These are phyloP conservation scores for Entophlyctis helioformis DNA, from an alignment of 192 early-diverging fungal species.

Conservation along the genomic window DNA sequence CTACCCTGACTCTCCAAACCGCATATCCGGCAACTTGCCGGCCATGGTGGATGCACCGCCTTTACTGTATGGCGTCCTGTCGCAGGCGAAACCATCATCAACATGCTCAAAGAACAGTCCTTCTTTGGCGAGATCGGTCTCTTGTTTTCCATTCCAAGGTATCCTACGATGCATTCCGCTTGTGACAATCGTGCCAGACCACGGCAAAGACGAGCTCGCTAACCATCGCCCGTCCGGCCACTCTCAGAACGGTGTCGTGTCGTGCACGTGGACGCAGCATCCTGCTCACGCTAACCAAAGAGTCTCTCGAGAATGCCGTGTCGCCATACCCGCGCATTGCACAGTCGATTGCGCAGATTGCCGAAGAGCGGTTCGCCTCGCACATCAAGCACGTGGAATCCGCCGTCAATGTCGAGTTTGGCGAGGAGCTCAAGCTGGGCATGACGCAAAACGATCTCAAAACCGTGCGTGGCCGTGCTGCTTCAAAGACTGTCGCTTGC, in stretches of 20 bases:
- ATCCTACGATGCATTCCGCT: not conserved
- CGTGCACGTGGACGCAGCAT: conserved; percentile 33
- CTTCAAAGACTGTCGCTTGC: not conserved
- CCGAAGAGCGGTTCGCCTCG: conserved; percentile 32
- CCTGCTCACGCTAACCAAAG: conserved; percentile 37
- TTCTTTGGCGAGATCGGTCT: conserved; percentile 79
- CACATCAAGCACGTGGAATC: conserved; percentile 38
- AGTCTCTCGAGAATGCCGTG: conserved; percentile 21
- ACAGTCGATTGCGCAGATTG: conserved; percentile 24
- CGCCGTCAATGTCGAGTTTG: conserved; percentile 32
- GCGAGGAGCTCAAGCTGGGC: conserved; percentile 35
- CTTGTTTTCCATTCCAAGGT: conserved; percentile 54
- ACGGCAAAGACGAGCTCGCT: too few relatives aligned
- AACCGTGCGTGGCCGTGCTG: conserved; percentile 13
- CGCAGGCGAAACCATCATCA: conserved; percentile 30
- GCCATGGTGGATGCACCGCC: too few relatives aligned
- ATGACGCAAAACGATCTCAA: conserved; percentile 38
- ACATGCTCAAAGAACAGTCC: conserved; percentile 47
- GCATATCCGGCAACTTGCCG: too few relatives aligned
- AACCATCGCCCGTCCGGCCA: not conserved
- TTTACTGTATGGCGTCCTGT: conserved; percentile 2
- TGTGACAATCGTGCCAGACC: too few relatives aligned
- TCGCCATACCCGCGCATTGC: conserved; percentile 29
- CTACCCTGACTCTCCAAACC: too few relatives aligned
- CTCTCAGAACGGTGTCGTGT: conserved; percentile 37